Conservation (phyloP, 352 stramenopile species). For the Phytopythium vexans region DNA sequence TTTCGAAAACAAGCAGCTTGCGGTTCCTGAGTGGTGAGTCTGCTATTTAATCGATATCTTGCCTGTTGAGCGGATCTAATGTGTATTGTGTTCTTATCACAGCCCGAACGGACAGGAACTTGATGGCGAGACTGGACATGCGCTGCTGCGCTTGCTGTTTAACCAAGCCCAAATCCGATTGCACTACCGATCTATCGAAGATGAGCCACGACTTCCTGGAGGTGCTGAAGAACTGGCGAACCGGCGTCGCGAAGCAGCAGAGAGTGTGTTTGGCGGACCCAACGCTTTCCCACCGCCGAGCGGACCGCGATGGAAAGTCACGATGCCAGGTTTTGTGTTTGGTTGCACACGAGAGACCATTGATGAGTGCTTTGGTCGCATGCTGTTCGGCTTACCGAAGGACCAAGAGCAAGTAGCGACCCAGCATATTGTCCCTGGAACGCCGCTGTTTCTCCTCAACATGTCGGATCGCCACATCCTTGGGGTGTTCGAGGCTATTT, state of each 20-base stretch:
- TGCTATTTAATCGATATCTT: neutral
- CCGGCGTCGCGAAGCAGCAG: slow-evolving; percentile 66
- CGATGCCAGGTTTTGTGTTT: slow-evolving; percentile 76
- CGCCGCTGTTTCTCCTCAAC: slow-evolving; percentile 84
- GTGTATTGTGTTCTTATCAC: slow-evolving; percentile 6
- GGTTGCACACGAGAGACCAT: slow-evolving; percentile 78
- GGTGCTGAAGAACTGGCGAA: slow-evolving; percentile 71
- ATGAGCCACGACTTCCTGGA: slow-evolving; percentile 68
- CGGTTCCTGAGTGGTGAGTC: slow-evolving; percentile 55
- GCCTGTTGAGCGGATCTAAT: neutral
- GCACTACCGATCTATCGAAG: slow-evolving; percentile 81
- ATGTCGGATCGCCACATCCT: slow-evolving; percentile 81
- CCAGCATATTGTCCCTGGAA: slow-evolving; percentile 68
- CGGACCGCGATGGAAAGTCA: slow-evolving; percentile 35
- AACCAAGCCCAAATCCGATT: slow-evolving; percentile 82
- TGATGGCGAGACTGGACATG: slow-evolving; percentile 61
- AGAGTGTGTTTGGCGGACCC: slow-evolving; percentile 51
- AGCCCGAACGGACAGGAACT: slow-evolving; percentile 73
- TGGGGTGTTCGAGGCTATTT: slow-evolving; percentile 82
- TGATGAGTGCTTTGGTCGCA: slow-evolving; percentile 84
- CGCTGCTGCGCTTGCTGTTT: slow-evolving; percentile 71
- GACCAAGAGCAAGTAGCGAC: slow-evolving; percentile 68
- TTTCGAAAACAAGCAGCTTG: slow-evolving; percentile 67
- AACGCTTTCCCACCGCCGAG: neutral
- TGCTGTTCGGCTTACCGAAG: slow-evolving; percentile 73